Evolutionary conservation across 805 yeast species (phyloP), one percentile per base, ranked within the genome.

Genomic region (Allodekkera sacchari): DNA sequence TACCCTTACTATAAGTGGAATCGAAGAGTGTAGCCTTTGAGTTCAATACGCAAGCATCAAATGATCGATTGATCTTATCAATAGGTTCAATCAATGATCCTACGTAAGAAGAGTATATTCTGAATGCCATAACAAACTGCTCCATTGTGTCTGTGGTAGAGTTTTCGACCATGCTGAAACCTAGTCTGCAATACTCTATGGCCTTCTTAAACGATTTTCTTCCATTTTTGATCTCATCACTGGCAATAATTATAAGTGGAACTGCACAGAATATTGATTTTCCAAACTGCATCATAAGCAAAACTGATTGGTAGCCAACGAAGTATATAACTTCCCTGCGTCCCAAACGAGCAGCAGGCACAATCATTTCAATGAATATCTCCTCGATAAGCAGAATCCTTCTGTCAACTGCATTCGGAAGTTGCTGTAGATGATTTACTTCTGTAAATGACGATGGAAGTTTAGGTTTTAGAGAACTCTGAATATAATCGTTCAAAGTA

Each of bases 21-120:
- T 41, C 37, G 14, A 27, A 10, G 5, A 16, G 8, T 15, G 25
- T 28, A 11, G 20, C 30, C 27, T 30, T 44, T 8, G 41, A 35
- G 25, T 40, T 34, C 7, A 30, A 4, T 11, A 47, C 37, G 27
- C 37, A 44, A 9, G 39, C 18, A 22, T 45, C 50, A 28, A 38
- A 35, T 5, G 43, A 38, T 18, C 55, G 57, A 8, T 30, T 14
- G 27, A 62, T 32, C 1, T 67, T 42, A 16, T 53, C 60, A 16
- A 57, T 24, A 1, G 74, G 67, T 29, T 66, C 70, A 14, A 61
- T 44, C 32, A 55, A 60, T 4, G 55, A 45, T 3, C 71, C 76
- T 38, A 68, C 37, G 4, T 64, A 52, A 15, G 54, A 42, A 21
- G 63, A 53, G 37, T 68, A 71, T 18, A 54, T 41, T 38, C 64